Conservation (phyloP, 2,329 filamentous ascomycete genomes). For the Drechslerella dactyloides region DNA sequence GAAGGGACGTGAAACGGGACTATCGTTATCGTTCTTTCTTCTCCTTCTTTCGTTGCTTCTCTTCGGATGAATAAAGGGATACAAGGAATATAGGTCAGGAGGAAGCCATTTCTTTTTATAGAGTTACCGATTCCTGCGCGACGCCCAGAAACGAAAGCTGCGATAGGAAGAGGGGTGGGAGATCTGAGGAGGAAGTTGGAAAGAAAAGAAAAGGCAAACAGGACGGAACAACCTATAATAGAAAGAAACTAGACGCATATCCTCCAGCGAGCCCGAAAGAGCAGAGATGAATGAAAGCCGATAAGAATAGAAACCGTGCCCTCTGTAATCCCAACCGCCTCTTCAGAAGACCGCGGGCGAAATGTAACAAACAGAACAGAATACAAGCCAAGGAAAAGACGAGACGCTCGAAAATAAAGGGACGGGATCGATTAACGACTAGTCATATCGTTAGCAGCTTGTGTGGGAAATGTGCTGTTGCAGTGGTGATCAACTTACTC, state of each 20-base stretch:
- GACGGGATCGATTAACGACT: conserved; percentile 32
- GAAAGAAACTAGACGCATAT: not conserved
- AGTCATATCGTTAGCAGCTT: conserved; percentile 10
- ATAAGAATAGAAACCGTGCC: not conserved
- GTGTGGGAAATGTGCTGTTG: not conserved
- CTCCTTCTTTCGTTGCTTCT: not conserved
- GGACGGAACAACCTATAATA: not conserved
- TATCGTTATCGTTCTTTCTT: not conserved
- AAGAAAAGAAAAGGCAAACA: not conserved
- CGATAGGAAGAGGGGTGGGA: not conserved
- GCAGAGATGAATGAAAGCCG: conserved; percentile 4
- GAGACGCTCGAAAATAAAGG: not conserved
- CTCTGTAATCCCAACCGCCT: conserved; percentile 1
- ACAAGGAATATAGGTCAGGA: not conserved
- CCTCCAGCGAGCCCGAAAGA: not conserved
- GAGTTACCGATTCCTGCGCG: not conserved
- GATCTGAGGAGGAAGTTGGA: not conserved
- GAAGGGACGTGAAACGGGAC: not conserved
- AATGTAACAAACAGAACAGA: not conserved
- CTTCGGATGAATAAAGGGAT: not conserved
- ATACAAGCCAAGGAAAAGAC: conserved; percentile 6
- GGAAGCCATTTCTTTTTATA: not conserved
- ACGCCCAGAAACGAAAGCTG: not conserved
- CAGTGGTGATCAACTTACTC: conserved; percentile 63
- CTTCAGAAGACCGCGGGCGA: not conserved